Conservation (phyloP, 192 early-diverging fungal genomes). For the Gonapodya prolifera region DNA sequence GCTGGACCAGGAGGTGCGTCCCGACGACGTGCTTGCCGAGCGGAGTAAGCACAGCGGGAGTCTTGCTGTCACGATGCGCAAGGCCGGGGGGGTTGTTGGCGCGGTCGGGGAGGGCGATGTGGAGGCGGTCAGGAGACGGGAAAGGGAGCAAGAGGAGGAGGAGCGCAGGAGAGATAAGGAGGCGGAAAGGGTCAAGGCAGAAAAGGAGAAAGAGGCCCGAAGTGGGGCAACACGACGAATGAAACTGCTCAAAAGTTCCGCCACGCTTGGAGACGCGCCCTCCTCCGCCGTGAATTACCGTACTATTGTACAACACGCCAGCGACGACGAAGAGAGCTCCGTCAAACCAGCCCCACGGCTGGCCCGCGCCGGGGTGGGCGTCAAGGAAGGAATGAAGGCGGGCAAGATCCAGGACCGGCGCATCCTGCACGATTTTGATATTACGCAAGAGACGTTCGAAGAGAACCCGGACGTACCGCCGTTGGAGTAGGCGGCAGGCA, state of each 20-base stretch:
- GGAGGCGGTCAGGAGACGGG: background rate
- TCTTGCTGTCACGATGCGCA: conserved; percentile 31
- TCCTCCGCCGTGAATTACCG: background rate
- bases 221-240: background rate
- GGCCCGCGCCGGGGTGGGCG: background rate
- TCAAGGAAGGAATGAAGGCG: background rate
- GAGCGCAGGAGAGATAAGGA: background rate
- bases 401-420: background rate
- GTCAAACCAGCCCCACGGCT: background rate
- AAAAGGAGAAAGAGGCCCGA: background rate
- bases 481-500: background rate
- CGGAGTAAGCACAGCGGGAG: conserved; percentile 29
- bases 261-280: background rate
- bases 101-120: conserved; percentile 5
- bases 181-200: conserved; percentile 1
- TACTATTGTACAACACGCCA: background rate
- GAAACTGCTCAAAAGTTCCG: background rate
- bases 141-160: conserved; percentile 5
- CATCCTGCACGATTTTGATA: background rate
- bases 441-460: background rate
- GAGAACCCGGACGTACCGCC: background rate
- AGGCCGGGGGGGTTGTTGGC: conserved; percentile 10
- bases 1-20: conserved; percentile 25
- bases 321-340: background rate
- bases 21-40: conserved; percentile 26